phyloP scores from a whole-genome alignment of 2,329 filamentous ascomycete species.

The Cladophialophora psammophila region DNA sequence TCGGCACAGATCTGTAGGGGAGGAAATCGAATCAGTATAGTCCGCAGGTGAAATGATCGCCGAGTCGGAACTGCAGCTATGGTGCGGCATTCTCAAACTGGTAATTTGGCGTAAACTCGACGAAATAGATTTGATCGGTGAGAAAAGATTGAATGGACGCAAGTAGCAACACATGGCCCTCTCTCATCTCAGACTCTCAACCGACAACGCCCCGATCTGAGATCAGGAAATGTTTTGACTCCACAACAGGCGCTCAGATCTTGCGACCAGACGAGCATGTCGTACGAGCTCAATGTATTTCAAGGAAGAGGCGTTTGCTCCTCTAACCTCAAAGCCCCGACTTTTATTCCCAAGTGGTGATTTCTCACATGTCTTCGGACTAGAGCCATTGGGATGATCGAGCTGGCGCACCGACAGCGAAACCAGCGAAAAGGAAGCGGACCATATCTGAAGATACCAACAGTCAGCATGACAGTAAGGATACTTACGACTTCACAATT shows the following conservation, averaged over 20 bases:
- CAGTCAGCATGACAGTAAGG: conserved; percentile 50
- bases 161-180: conserved; percentile 30
- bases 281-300: conserved; percentile 74
- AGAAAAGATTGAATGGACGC: conserved; percentile 46
- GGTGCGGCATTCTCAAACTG: conserved; percentile 89
- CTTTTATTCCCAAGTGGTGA: conserved; percentile 42
- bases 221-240: conserved; percentile 57
- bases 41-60: conserved; percentile 78
- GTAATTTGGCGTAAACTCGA: conserved; percentile 73
- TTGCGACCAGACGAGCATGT: conserved; percentile 32
- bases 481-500: conserved; percentile 66
- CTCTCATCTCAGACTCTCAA: conserved; percentile 63
- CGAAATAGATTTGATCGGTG: conserved; percentile 80
- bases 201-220: conserved; percentile 74
- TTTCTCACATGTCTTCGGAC: conserved; percentile 51
- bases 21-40: conserved; percentile 70
- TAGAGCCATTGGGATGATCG: conserved; percentile 71
- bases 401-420: conserved; percentile 70
- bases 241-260: conserved; percentile 40
- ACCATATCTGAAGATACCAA: conserved; percentile 74
- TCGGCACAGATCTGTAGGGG: conserved; percentile 79
- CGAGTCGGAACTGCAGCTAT: conserved; percentile 91
- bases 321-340: conserved; percentile 83
- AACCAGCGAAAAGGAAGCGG: conserved; percentile 80
- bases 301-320: conserved; percentile 68